Evolutionary conservation across 306 rosid genomes (phyloP).

Genomic region (Citrullus amarus): DNA sequence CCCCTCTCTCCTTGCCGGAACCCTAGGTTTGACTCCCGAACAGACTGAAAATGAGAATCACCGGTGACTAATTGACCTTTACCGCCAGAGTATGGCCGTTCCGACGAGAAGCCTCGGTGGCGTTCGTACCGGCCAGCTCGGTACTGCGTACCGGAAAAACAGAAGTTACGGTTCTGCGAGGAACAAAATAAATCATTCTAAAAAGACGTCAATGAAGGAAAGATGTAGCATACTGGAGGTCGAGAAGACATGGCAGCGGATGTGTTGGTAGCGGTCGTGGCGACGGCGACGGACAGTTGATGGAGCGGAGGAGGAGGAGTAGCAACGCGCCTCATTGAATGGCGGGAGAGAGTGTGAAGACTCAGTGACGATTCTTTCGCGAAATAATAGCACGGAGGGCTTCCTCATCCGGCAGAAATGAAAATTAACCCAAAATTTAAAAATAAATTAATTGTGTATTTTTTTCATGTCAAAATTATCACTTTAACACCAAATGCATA

Average conservation of each 20-base stretch:
- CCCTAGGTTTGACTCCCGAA: constrained; percentile 43
- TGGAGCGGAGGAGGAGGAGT: constrained; percentile 31
- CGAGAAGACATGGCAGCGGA: constrained; percentile 34
- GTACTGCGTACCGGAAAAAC: constrained; percentile 26
- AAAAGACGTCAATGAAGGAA: neutral
- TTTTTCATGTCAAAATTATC: too few species aligned
- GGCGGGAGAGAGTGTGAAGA: neutral
- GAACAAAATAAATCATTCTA: neutral
- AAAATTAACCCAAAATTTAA: too few species aligned
- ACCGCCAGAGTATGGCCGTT: constrained; percentile 27
- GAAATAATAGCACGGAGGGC: too few species aligned
- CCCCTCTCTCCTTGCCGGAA: constrained; percentile 37
- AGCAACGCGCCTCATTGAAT: constrained; percentile 42
- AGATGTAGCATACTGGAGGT: constrained; percentile 23
- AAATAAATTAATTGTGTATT: too few species aligned
- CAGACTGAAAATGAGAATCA: constrained; percentile 43
- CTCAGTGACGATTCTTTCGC: neutral
- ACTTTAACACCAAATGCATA: too few species aligned
- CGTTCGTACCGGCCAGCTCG: constrained; percentile 34
- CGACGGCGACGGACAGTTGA: constrained; percentile 21
- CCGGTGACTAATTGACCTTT: constrained; percentile 37
- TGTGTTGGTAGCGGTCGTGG: constrained; percentile 21
- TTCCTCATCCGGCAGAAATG: too few species aligned
- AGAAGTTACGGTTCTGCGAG: neutral
- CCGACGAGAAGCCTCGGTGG: constrained; percentile 35